Conservation (phyloP, 2,329 filamentous ascomycete genomes). For the Claviceps lovelessii region DNA sequence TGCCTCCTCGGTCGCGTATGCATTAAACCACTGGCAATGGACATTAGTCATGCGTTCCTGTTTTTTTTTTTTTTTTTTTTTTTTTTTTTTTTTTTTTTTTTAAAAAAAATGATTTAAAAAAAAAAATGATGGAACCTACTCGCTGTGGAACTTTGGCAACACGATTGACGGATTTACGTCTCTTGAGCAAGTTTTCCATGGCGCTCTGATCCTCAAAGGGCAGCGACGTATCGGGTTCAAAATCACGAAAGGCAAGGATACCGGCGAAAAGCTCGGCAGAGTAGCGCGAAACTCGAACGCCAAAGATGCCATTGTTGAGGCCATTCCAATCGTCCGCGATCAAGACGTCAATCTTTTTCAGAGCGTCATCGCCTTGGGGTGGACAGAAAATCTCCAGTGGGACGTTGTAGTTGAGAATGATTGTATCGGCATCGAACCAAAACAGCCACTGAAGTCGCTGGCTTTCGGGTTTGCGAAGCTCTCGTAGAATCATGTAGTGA, state of each 20-base stretch:
- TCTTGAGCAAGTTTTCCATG: conserved; percentile 8
- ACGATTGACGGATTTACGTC: conserved; percentile 4
- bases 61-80: too few relatives aligned
- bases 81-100: too few relatives aligned
- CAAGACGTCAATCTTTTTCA: not conserved
- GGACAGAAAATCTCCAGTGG: conserved; percentile 3
- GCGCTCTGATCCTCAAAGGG: conserved; percentile 10
- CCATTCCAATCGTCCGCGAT: conserved; percentile 3
- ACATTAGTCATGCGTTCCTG: not conserved
- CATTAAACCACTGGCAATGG: conserved; percentile 9
- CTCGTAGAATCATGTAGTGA: conserved; percentile 21
- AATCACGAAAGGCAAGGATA: conserved; percentile 8
- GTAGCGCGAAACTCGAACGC: conserved; percentile 8
- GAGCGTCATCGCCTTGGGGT: not conserved
- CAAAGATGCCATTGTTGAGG: conserved; percentile 7
- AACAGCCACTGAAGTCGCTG: conserved; percentile 25
- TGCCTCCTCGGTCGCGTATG: conserved; percentile 4
- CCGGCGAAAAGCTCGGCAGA: conserved; percentile 8
- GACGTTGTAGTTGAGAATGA: conserved; percentile 5
- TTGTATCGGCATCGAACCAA: conserved; percentile 13
- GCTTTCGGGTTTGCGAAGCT: conserved; percentile 23
- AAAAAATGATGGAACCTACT: conserved; percentile 1
- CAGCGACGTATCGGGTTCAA: conserved; percentile 6
- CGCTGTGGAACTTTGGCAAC: conserved; percentile 8
- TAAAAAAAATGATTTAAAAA: too few relatives aligned